Evolutionary conservation across 345 rosid genomes (phyloP).

Genomic region (Bruguiera sexangula): DNA sequence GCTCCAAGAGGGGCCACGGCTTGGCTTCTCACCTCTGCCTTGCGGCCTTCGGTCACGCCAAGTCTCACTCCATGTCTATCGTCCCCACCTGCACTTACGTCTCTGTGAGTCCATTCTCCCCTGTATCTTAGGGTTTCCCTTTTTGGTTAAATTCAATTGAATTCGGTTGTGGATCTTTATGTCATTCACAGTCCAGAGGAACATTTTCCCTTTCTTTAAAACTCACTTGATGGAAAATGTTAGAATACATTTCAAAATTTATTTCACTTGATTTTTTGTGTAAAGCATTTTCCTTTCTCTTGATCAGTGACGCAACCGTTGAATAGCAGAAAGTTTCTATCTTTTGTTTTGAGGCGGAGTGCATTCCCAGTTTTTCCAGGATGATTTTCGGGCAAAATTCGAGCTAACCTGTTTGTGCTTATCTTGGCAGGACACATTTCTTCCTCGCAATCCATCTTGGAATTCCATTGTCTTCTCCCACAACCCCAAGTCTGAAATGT

Average conservation of each 20-base stretch:
- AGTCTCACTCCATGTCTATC: constrained; percentile 55
- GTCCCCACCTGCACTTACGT: constrained; percentile 85
- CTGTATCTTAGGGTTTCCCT: not conserved
- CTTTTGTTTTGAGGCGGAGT: not conserved
- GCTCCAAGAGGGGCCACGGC: constrained; percentile 75
- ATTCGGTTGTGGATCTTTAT: too few species aligned
- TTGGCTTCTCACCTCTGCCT: constrained; percentile 77
- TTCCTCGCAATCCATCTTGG: constrained; percentile 60
- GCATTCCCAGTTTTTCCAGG: not conserved
- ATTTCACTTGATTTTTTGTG: too few species aligned
- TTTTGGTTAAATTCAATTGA: not conserved
- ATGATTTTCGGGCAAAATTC: not conserved
- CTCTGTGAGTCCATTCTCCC: constrained; percentile 42
- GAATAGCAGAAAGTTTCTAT: too few species aligned
- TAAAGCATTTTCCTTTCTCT: too few species aligned
- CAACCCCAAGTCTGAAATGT: constrained; percentile 43
- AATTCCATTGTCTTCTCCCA: constrained; percentile 41
- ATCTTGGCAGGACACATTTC: constrained; percentile 64
- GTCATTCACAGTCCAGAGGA: too few species aligned
- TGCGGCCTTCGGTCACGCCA: constrained; percentile 75
- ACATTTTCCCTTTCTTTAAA: too few species aligned
- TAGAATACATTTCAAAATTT: too few species aligned
- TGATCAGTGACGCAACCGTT: too few species aligned
- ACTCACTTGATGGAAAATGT: too few species aligned
- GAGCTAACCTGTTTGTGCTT: not conserved